A percentile compares a stretch with the other conserved stretches of the same genome.
These are phyloP conservation scores for Haplosporangium sp. DNA, from an alignment of 371 early-diverging fungal species.

Conservation along the genomic window DNA sequence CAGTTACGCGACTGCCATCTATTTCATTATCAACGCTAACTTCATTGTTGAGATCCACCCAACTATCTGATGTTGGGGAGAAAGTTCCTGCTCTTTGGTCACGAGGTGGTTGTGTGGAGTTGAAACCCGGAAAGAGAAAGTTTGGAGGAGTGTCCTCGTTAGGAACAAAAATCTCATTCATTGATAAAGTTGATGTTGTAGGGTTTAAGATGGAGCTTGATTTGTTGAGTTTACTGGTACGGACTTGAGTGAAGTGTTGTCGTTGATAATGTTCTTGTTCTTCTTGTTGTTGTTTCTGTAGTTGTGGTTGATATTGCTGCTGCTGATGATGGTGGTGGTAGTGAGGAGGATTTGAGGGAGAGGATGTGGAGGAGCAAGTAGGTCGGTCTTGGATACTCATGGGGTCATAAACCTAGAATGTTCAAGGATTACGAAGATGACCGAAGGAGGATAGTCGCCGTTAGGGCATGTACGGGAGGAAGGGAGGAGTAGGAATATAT, in stretches of 20 bases:
- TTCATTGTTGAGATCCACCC: neutral
- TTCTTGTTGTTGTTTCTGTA: neutral
- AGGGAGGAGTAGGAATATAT: neutral
- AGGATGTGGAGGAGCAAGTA: neutral
- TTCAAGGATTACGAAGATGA: neutral
- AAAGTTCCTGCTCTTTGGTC: neutral
- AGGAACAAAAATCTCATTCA: constrained; percentile 4
- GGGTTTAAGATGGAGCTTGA: neutral
- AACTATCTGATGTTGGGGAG: neutral
- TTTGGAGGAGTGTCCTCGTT: neutral
- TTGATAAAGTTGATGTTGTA: neutral
- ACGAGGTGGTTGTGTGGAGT: neutral
- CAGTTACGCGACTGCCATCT: neutral
- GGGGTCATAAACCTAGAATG: neutral
- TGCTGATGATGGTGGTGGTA: neutral
- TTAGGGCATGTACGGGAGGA: neutral
- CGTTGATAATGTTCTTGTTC: neutral
- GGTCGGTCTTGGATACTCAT: neutral
- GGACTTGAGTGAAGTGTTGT: neutral
- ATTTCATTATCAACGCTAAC: neutral
- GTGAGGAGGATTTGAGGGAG: neutral
- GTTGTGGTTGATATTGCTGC: neutral
- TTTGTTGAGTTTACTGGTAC: constrained; percentile 5
- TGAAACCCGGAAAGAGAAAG: neutral
- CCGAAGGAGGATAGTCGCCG: neutral